phyloP scores from a whole-genome alignment of 1,284 basidiomycete species.

The Moniliella sp. region DNA sequence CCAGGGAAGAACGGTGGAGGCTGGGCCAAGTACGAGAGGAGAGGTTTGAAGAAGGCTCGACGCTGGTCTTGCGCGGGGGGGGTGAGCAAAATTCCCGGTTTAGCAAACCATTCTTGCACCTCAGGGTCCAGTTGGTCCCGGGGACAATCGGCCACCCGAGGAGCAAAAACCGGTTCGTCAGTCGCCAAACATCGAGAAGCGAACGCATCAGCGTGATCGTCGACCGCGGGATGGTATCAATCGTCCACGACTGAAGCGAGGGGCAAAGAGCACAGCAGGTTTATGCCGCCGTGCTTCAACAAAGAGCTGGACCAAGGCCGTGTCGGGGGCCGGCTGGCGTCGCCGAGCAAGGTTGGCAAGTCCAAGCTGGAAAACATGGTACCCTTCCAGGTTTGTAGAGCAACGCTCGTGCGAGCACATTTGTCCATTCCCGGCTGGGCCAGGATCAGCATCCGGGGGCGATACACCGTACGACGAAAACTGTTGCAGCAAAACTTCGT shows the following conservation, averaged over 20 bases:
- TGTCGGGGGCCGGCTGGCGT: slow-evolving; percentile 67
- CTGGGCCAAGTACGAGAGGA: slow-evolving; percentile 18
- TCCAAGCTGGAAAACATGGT: slow-evolving; percentile 79
- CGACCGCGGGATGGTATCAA: slow-evolving; percentile 60
- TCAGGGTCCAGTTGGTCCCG: slow-evolving; percentile 54
- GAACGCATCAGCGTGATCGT: slow-evolving; percentile 59
- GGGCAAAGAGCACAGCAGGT: slow-evolving; percentile 83
- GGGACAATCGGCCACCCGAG: slow-evolving; percentile 66
- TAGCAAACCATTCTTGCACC: slow-evolving; percentile 79
- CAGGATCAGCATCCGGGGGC: slow-evolving; percentile 70
- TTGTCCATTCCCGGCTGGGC: slow-evolving; percentile 76
- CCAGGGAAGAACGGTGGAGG: slow-evolving; percentile 79
- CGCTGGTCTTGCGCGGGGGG: no score
- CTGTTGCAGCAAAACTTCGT: slow-evolving; percentile 40
- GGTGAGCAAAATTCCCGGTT: no score
- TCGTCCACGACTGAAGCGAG: slow-evolving; percentile 55
- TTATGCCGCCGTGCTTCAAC: slow-evolving; percentile 91
- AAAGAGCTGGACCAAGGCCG: slow-evolving; percentile 83
- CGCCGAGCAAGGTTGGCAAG: slow-evolving; percentile 70
- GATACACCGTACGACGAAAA: slow-evolving; percentile 77
- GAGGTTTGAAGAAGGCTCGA: slow-evolving; percentile 52
- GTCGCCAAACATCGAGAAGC: slow-evolving; percentile 67
- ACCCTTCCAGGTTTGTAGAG: slow-evolving; percentile 85
- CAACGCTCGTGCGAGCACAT: slow-evolving; percentile 63
- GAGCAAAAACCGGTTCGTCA: slow-evolving; percentile 74